Evolutionary conservation across 1,139 yeast genomes (phyloP).

Genomic region (Torulaspora pretoriensis): DNA sequence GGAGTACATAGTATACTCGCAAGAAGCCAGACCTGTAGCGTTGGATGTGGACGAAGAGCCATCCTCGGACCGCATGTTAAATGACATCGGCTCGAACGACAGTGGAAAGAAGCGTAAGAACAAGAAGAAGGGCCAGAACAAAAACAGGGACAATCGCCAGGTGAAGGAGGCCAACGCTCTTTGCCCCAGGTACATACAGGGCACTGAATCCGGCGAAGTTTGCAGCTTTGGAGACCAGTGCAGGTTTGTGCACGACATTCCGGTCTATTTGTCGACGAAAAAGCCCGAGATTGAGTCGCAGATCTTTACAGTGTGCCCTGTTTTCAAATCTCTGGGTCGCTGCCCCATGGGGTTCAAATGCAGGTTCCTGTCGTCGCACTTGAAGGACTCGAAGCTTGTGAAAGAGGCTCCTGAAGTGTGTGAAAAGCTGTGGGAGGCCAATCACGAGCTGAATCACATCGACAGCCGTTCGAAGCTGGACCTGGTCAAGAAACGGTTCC

Average conservation of each 20-base stretch:
- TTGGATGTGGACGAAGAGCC: conserved; percentile 47
- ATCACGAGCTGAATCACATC: conserved; percentile 66
- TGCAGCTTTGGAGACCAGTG: conserved; percentile 77
- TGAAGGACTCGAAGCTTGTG: conserved; percentile 44
- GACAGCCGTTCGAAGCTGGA: conserved; percentile 47
- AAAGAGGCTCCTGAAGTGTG: conserved; percentile 39
- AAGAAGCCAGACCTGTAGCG: conserved; percentile 13
- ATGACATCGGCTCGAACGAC: conserved; percentile 17
- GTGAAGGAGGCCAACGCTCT: conserved; percentile 59
- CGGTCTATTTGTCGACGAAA: conserved; percentile 58
- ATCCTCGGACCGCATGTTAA: conserved; percentile 35
- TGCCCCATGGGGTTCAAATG: conserved; percentile 93
- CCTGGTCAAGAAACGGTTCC: conserved; percentile 61
- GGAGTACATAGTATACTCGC: conserved; percentile 46
- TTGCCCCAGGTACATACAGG: conserved; percentile 53
- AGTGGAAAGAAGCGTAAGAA: conserved; percentile 42
- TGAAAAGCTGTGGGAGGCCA: conserved; percentile 38
- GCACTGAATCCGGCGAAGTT: conserved; percentile 46
- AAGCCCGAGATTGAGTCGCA: conserved; percentile 55
- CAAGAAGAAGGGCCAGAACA: conserved; percentile 78
- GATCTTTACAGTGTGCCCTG: conserved; percentile 70
- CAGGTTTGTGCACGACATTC: conserved; percentile 70
- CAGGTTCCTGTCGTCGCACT: conserved; percentile 83
- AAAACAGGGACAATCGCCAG: conserved; percentile 75
- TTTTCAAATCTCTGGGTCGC: conserved; percentile 70